phyloP scores from a whole-genome alignment of 2,329 filamentous ascomycete genomes.

The Tolypocladium tundrense region DNA sequence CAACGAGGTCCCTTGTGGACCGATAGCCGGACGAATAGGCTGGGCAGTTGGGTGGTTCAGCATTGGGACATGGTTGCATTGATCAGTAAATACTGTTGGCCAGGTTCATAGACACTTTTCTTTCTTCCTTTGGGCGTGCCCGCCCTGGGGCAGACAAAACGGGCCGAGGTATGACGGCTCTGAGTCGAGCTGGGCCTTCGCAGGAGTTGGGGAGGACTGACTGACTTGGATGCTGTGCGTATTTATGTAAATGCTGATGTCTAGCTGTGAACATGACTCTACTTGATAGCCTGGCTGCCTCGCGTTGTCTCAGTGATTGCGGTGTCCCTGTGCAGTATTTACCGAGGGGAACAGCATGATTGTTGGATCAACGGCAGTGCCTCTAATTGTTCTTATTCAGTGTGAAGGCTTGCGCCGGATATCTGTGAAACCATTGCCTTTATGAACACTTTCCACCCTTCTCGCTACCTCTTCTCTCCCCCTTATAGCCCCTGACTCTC shows the following conservation, averaged over 20 bases:
- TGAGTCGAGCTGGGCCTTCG: not conserved
- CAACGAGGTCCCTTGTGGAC: not conserved
- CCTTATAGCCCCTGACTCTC: slow-evolving; percentile 3
- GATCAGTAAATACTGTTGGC: not conserved
- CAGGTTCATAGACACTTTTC: not conserved
- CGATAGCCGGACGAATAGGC: not conserved
- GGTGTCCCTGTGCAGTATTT: not conserved
- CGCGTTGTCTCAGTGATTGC: not conserved
- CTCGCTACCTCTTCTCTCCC: too few species aligned
- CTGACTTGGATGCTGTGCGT: not conserved
- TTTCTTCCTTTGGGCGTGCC: not conserved
- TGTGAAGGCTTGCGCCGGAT: not conserved
- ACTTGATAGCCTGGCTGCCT: not conserved
- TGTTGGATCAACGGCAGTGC: too few species aligned
- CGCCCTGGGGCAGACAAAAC: not conserved
- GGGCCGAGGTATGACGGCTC: not conserved
- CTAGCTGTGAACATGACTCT: not conserved
- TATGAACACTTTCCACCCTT: too few species aligned
- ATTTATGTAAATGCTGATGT: not conserved
- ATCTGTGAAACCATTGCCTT: not conserved
- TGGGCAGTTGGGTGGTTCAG: not conserved
- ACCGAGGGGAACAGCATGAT: not conserved
- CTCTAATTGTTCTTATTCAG: not conserved
- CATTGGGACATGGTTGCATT: not conserved
- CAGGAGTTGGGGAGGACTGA: not conserved